These are phyloP conservation scores for Grammothele lineata DNA, from an alignment of 768 basidiomycete genomes.

Conservation along the genomic window DNA sequence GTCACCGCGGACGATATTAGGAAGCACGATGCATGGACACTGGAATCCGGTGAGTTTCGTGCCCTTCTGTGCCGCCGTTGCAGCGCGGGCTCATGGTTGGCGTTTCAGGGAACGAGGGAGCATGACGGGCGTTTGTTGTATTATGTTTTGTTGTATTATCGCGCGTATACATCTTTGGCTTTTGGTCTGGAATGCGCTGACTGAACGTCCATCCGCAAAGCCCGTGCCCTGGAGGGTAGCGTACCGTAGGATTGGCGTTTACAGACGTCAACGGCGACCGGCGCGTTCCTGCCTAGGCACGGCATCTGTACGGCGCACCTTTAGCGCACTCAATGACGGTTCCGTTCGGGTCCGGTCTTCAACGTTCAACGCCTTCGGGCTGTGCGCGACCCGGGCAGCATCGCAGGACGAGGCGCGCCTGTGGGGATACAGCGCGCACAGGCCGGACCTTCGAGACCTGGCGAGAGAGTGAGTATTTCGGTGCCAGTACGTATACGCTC, in stretches of 20 bases:
- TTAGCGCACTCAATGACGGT: too few relatives aligned
- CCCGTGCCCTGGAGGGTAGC: not conserved
- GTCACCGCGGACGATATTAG: slow-evolving; percentile 87
- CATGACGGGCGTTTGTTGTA: slow-evolving; percentile 13
- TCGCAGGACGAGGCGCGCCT: too few relatives aligned
- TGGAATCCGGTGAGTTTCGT: slow-evolving; percentile 61
- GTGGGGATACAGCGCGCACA: too few relatives aligned
- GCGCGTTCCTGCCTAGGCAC: too few relatives aligned
- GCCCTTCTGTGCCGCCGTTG: not conserved
- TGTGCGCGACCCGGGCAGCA: too few relatives aligned
- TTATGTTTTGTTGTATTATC: slow-evolving; percentile 12
- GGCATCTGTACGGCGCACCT: too few relatives aligned
- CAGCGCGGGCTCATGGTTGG: not conserved
- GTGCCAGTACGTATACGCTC: too few relatives aligned
- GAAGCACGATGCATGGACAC: slow-evolving; percentile 80
- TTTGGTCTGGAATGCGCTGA: not conserved
- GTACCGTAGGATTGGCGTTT: not conserved
- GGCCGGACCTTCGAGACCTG: too few relatives aligned
- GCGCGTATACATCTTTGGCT: slow-evolving; percentile 9
- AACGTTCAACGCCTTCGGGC: too few relatives aligned
- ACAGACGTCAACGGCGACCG: too few relatives aligned
- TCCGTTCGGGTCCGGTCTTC: too few relatives aligned
- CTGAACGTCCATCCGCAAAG: not conserved
- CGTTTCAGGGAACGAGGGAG: slow-evolving; percentile 23
- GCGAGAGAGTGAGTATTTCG: too few relatives aligned